Evolutionary conservation across 495 filamentous ascomycete species (phyloP).

Genomic region (Astrothelium subdiscretum): DNA sequence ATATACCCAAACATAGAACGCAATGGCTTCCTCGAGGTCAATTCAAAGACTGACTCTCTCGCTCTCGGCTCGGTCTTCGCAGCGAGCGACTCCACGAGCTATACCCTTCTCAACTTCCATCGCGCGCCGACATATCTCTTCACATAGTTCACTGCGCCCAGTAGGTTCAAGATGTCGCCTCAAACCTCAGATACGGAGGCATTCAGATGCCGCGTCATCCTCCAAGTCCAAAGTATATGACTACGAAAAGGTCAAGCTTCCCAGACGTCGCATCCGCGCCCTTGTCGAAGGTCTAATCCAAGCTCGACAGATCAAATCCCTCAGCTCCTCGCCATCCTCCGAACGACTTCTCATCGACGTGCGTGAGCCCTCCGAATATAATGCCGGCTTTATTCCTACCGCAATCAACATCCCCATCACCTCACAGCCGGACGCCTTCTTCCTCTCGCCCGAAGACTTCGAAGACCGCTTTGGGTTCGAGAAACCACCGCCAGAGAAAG

Average conservation of each 20-base stretch:
- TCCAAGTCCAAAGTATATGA: constrained; percentile 11
- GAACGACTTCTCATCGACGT: constrained; percentile 47
- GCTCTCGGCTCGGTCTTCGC: neutral
- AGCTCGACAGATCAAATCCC: constrained; percentile 17
- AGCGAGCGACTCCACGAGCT: neutral
- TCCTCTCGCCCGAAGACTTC: constrained; percentile 66
- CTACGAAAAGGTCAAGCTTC: constrained; percentile 2
- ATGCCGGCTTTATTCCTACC: constrained; percentile 61
- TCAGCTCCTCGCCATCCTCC: constrained; percentile 19
- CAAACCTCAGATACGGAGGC: neutral
- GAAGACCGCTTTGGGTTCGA: constrained; percentile 56
- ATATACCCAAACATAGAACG: no score
- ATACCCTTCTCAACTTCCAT: neutral
- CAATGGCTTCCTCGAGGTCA: neutral
- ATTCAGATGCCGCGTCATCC: constrained; percentile 4
- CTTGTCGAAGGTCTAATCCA: neutral
- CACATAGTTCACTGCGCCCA: neutral
- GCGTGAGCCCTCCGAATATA: constrained; percentile 74
- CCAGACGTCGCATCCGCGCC: neutral
- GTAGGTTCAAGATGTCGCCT: neutral
- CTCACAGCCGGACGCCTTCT: constrained; percentile 64
- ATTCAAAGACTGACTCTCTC: neutral
- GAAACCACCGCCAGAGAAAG: constrained; percentile 42
- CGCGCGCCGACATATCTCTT: neutral
- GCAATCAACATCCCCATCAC: constrained; percentile 70